Evolutionary conservation across 2,329 filamentous ascomycete genomes (phyloP).

Genomic region (Stromatinia cepivora): DNA sequence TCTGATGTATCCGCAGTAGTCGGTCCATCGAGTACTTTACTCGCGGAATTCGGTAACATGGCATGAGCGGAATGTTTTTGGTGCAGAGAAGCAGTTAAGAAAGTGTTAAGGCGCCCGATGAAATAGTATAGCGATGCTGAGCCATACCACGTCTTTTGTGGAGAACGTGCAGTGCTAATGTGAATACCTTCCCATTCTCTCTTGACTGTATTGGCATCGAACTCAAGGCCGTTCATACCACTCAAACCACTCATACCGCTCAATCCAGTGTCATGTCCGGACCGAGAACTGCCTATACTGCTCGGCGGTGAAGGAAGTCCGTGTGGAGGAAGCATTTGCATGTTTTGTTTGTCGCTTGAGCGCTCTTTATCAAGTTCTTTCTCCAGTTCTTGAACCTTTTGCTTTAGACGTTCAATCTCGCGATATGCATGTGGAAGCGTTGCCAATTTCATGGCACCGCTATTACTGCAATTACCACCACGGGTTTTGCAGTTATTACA

Average conservation of each 20-base stretch:
- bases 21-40: slow-evolving; percentile 26
- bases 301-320: slow-evolving; percentile 24
- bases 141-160: slow-evolving; percentile 47
- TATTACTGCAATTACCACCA: slow-evolving; percentile 43
- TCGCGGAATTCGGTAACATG: slow-evolving; percentile 39
- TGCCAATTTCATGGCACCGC: slow-evolving; percentile 39
- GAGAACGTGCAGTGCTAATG: slow-evolving; percentile 42
- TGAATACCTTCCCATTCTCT: slow-evolving; percentile 45
- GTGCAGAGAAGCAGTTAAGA: slow-evolving; percentile 42
- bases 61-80: slow-evolving; percentile 40
- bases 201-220: slow-evolving; percentile 28
- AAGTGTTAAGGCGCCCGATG: slow-evolving; percentile 45
- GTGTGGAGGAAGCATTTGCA: slow-evolving; percentile 25
- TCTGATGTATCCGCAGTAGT: slow-evolving; percentile 28
- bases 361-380: slow-evolving; percentile 30
- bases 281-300: slow-evolving; percentile 13
- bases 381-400: slow-evolving; percentile 41
- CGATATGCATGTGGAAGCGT: slow-evolving; percentile 40
- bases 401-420: slow-evolving; percentile 44
- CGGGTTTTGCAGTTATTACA: slow-evolving; percentile 45
- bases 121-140: slow-evolving; percentile 50
- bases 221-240: slow-evolving; percentile 24
- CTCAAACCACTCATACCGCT: slow-evolving; percentile 3
- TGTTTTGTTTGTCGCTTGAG: slow-evolving; percentile 13
- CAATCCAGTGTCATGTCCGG: slow-evolving; percentile 8